Evolutionary conservation across 2,329 filamentous ascomycete genomes (phyloP), one percentile per base, ranked within the genome.

Genomic region (Fusarium aywerte): DNA sequence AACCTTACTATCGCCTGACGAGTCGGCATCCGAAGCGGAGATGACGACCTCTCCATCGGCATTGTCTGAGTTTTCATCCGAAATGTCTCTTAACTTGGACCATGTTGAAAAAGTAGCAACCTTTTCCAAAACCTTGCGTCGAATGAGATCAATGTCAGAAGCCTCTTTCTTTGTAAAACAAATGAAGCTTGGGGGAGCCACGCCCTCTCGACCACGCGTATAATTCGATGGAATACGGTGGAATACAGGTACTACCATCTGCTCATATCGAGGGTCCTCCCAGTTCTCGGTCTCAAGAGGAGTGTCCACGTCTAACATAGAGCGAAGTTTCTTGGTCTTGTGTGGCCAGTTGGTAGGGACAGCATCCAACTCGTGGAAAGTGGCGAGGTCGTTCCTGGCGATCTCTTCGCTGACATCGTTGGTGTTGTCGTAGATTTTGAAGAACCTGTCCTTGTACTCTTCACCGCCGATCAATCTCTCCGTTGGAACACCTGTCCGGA

Each of bases 381-480:
- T 85, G 12, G 87, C 87, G 44, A 92, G 82, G 55, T 91, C 87
- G 58, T 91, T 91, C 21, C 74, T 66, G 23, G 82, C 78, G 53
- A 97, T 94, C 45, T 89, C 87, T 56, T 97, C 93, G 0, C 89
- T 88, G 11, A 94, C 88, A 29, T 84, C 83, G 9, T 77, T 76
- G 6, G 80, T 81, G 72, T 97, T 92, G 23, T 92, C 87, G 68
- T 96, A 93, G 48, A 92, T 85, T 75, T 93, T 95, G 82, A 94
- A 98, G 77, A 97, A 94, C 70, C 90, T 93, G 69, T 88, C 84
- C 70, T 88, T 91, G 76, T 92, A 97, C 49, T 96, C 88, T 73
- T 99, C 96, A 2, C 88, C 90, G 15, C 90, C 89, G 74, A 97
- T 88, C n/a, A 97, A 76, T 13, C 87, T 86, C 45, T 89, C 84